Conservation (phyloP, 1,284 basidiomycete species). For the Cryptococcus maquisensis region DNA sequence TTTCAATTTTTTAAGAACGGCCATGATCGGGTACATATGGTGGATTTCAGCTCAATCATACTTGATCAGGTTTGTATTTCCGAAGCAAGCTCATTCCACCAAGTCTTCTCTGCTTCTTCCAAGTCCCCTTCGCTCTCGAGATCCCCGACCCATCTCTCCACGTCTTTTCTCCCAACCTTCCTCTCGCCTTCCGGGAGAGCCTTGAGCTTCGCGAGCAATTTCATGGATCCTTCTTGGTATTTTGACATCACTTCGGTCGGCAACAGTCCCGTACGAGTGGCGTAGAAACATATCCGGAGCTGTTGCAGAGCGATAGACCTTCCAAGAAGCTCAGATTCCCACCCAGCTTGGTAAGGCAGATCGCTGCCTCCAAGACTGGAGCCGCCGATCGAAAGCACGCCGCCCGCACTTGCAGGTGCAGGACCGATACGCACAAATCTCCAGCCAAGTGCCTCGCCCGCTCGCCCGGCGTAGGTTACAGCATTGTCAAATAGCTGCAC, state of each 20-base stretch:
- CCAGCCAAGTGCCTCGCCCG: slow-evolving; percentile 32
- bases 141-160: slow-evolving; percentile 30
- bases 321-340: slow-evolving; percentile 41
- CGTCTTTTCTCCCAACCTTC: slow-evolving; percentile 16
- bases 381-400: slow-evolving; percentile 8
- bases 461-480: slow-evolving; percentile 33
- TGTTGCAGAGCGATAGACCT: slow-evolving; percentile 27
- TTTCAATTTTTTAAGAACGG: neutral
- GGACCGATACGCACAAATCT: slow-evolving; percentile 19
- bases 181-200: slow-evolving; percentile 9
- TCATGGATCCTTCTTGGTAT: slow-evolving; percentile 14
- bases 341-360: slow-evolving; percentile 33
- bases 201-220: slow-evolving; percentile 9
- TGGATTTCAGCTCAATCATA: no score
- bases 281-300: slow-evolving; percentile 29
- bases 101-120: slow-evolving; percentile 14
- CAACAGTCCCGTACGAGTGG: slow-evolving; percentile 12
- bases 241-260: slow-evolving; percentile 9
- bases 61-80: neutral
- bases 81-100: slow-evolving; percentile 17
- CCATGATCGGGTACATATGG: neutral
- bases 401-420: neutral
- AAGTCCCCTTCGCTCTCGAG: slow-evolving; percentile 35
- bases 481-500: slow-evolving; percentile 40
- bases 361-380: neutral